Evolutionary conservation across 257 asterid species (phyloP).

Genomic region (Solanum paucissectum): DNA sequence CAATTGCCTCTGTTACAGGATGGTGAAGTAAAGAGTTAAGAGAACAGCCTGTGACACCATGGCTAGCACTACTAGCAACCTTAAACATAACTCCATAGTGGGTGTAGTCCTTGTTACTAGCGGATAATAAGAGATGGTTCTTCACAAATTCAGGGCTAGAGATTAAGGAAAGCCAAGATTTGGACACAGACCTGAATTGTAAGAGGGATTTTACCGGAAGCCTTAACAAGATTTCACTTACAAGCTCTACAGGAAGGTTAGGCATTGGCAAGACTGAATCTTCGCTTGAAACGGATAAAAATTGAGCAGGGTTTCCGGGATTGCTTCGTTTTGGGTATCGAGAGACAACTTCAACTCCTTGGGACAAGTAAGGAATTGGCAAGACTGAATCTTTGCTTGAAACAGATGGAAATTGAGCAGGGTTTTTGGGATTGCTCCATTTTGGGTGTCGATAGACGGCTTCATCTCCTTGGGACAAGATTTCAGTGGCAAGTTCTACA

Average conservation of each 20-base stretch:
- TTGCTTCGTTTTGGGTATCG: neutral
- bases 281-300: neutral
- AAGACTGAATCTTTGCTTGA: constrained; percentile 27
- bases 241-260: neutral
- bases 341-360: neutral
- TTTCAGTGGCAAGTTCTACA: neutral
- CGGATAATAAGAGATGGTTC: neutral
- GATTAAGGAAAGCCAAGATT: neutral
- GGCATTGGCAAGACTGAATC: constrained; percentile 36
- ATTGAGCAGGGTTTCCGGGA: neutral
- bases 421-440: neutral
- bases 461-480: neutral
- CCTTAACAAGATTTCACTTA: neutral
- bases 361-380: neutral
- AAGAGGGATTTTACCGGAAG: neutral
- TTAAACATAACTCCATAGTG: neutral
- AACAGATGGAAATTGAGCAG: neutral
- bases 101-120: neutral
- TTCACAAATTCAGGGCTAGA: neutral
- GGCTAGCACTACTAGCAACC: neutral
- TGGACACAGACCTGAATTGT: neutral
- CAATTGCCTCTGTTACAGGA: neutral
- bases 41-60: neutral
- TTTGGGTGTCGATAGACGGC: neutral
- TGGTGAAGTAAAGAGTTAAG: neutral